A percentile compares a stretch with the other conserved stretches of the same genome.
Evolutionary conservation across 2,329 filamentous ascomycete genomes (phyloP).

Genomic region (Aspergillus felis): DNA sequence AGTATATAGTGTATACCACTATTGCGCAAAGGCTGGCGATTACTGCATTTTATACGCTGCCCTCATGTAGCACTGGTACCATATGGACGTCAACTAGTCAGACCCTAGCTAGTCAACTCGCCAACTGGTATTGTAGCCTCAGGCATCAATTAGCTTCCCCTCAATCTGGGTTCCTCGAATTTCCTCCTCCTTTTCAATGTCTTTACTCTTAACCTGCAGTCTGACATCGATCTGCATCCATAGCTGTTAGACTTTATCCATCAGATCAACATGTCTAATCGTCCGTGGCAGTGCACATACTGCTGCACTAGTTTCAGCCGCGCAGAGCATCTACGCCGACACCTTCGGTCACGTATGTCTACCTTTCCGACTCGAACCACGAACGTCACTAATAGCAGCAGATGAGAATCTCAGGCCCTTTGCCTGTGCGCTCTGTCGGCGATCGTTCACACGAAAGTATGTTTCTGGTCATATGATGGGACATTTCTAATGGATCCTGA

Average conservation of each 20-base stretch:
- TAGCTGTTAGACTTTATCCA: too few relatives aligned
- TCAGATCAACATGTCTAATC: too few relatives aligned
- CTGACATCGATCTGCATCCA: background rate
- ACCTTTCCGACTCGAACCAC: background rate
- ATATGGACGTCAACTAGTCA: too few relatives aligned
- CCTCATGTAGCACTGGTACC: too few relatives aligned
- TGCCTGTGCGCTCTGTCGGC: conserved; percentile 12
- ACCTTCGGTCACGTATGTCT: conserved; percentile 16
- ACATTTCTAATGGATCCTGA: background rate
- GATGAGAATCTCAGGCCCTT: conserved; percentile 15
- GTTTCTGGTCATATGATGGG: background rate
- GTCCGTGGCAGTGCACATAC: conserved; percentile 10
- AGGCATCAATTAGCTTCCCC: too few relatives aligned
- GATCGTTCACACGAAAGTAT: conserved; percentile 19
- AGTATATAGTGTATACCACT: too few relatives aligned
- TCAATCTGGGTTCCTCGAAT: too few relatives aligned
- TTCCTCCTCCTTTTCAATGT: background rate
- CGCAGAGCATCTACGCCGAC: conserved; percentile 19
- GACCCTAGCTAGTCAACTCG: too few relatives aligned
- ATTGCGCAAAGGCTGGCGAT: too few relatives aligned
- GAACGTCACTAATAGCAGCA: conserved; percentile 2
- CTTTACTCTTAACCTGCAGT: background rate
- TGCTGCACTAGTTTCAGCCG: conserved; percentile 18
- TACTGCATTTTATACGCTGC: too few relatives aligned
- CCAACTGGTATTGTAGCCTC: too few relatives aligned